Evolutionary conservation across 2,329 filamentous ascomycete genomes (phyloP), one percentile per base, ranked within the genome.

Genomic region (Ophiocordyceps robertsii): DNA sequence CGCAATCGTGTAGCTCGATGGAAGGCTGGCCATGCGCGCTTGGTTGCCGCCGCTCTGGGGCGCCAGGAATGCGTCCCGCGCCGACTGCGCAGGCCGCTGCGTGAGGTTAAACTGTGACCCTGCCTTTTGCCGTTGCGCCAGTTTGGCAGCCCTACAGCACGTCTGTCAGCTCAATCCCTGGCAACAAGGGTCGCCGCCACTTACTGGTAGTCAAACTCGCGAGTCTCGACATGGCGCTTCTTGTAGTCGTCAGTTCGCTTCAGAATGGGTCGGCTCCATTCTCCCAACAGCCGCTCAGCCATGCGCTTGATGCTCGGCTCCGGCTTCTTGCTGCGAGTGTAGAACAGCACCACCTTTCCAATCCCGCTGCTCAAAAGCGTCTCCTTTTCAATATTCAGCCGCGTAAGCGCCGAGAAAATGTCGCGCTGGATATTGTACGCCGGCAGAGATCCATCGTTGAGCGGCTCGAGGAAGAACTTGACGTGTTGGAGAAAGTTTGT

Each of bases 401-500:
- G 81, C 16, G 74, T 75, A 32, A 98, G 71, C 21, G 86, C 83
- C 24, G 77, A 76, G 60, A 98, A 92, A 37, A 98, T 77, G 59
- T 96, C 89, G 47, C 89, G 86, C 66, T 98, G 92, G 51, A 98
- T 96, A 58, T 92, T 92, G 67, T 95, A 98, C 29, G 92, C 90
- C 0, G 92, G 92, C 40, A 98, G 73, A 46, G 86, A 90, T 44
- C 90, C 92, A 57, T 96, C 90, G 53, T 90, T 88, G 38, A 96
- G 74, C 1, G 92, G 92, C 60, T 98, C 92, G 19, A 98, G 75
- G 72, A 96, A 96, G 73, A 94, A 96, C 58, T 90, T 88, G 56
- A 98, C 87, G 13, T 89, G 85, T 63, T 94, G 87, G 33, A 98
- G 69, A 48, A 98, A 83, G 66, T 96, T 95, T 57, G 84, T 93